A percentile compares a stretch with the other conserved stretches of the same genome.
phyloP scores from a whole-genome alignment of 768 basidiomycete genomes.

The Naganishia vishniacii region DNA sequence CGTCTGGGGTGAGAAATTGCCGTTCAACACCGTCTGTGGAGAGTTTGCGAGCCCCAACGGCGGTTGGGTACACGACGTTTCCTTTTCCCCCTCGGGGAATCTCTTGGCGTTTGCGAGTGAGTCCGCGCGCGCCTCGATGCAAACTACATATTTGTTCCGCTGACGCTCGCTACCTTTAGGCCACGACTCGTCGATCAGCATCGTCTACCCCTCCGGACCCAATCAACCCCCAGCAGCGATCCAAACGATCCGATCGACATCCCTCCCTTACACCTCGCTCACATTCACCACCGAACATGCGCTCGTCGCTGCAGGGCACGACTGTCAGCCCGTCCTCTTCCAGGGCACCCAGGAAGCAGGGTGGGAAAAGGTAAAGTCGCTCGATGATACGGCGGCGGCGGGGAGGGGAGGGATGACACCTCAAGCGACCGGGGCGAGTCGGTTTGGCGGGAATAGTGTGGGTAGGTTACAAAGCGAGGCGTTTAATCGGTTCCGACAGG shows the following conservation, averaged over 20 bases:
- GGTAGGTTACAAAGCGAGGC: slow-evolving; percentile 87
- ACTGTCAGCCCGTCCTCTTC: slow-evolving; percentile 90
- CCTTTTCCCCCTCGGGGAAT: slow-evolving; percentile 95
- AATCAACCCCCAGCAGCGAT: slow-evolving; percentile 52
- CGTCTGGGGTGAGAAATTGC: slow-evolving; percentile 96
- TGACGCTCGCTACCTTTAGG: slow-evolving; percentile 55
- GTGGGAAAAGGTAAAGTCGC: slow-evolving; percentile 72
- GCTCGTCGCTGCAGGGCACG: slow-evolving; percentile 89
- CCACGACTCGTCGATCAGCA: slow-evolving; percentile 86
- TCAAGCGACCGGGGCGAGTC: slow-evolving; percentile 49
- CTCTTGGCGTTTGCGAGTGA: slow-evolving; percentile 83
- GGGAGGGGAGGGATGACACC: slow-evolving; percentile 49
- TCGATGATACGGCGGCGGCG: slow-evolving; percentile 68
- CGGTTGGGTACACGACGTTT: slow-evolving; percentile 94
- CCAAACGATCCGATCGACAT: slow-evolving; percentile 67
- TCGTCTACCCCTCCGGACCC: slow-evolving; percentile 80
- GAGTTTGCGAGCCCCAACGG: slow-evolving; percentile 83
- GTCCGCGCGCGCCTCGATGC: slow-evolving; percentile 42
- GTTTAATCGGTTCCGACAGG: slow-evolving; percentile 87
- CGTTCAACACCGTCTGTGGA: slow-evolving; percentile 95
- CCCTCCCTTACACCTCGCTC: slow-evolving; percentile 76
- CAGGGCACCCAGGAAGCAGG: slow-evolving; percentile 64
- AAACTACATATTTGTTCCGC: background rate
- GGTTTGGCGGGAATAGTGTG: slow-evolving; percentile 45
- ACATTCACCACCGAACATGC: slow-evolving; percentile 77